Evolutionary conservation across 2,329 filamentous ascomycete species (phyloP), one percentile per base, ranked within the genome.

Genomic region (Sarocladium kiliense): DNA sequence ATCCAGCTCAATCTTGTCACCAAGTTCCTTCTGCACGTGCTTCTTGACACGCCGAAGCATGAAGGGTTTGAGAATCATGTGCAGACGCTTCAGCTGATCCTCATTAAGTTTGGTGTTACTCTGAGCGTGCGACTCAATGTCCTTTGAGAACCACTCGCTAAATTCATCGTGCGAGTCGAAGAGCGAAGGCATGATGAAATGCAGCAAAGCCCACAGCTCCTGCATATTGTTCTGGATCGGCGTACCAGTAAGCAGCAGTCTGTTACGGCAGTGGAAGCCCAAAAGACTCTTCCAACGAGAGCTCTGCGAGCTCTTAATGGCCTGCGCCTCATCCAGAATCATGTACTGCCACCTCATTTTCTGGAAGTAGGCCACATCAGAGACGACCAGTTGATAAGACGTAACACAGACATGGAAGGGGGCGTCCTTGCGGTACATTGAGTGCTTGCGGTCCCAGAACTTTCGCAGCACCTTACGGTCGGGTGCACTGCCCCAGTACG

Each of bases 211-310:
- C 94, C 94, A 99, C 57, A 99, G 74, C 73, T 99, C 93, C 72
- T 97, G 94, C 94, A 99, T 99, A 79, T 97, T 99, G 77, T 99
- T 99, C 72, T 99, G 94, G 61, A 99, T 97, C 2, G 94, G 94
- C 0, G 94, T 99, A 74, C 94, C 94, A 0, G 94, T 99, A 19
- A 99, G 81, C 44, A 99, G 77, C 47, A 99, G 82, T 62, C 94
- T 85, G 72, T 97, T 99, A 58, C 94, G 88, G 74, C 93, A 97
- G 69, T 95, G 89, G 79, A 97, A 97, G 53, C 88, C 88, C 47
- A 99, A 79, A 60, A 99, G 73, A 61, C 88, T 92, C 81, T 97
- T 99, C 94, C 94, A 99, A 66, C 94, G 85, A 16, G 92, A 96
- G 76, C 91, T 97, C 65, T 89, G 85, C 1, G 94, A 97, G 59